Percentiles rank a stretch among this genome's conserved stretches.
Evolutionary conservation across 1,139 yeast species (phyloP).

Genomic region (Scheffersomyces stambukii): DNA sequence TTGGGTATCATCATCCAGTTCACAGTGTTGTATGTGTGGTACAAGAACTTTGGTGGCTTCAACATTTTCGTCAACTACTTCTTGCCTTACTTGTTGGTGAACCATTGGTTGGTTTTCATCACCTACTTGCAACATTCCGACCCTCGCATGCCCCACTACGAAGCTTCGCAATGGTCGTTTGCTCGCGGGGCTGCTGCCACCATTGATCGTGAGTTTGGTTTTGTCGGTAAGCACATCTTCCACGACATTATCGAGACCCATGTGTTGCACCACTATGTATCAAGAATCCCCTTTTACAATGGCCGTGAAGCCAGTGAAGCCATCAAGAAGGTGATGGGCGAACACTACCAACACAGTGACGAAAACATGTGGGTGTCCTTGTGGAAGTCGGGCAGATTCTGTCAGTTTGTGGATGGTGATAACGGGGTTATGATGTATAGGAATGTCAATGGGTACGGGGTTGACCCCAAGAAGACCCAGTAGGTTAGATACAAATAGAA

Average conservation of each 20-base stretch:
- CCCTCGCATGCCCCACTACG: constrained; percentile 55
- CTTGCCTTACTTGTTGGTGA: constrained; percentile 53
- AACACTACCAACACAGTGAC: constrained; percentile 48
- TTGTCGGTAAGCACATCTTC: constrained; percentile 53
- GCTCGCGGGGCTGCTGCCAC: constrained; percentile 69
- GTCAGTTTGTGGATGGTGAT: constrained; percentile 60
- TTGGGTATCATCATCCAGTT: constrained; percentile 44
- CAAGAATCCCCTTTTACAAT: constrained; percentile 60
- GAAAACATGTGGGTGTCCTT: constrained; percentile 57
- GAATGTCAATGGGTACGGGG: constrained; percentile 50
- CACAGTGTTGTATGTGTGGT: constrained; percentile 46
- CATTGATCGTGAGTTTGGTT: constrained; percentile 60
- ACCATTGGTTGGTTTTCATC: constrained; percentile 63
- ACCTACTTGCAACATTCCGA: constrained; percentile 62
- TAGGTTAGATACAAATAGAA: constrained; percentile 3
- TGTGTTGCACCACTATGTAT: constrained; percentile 58
- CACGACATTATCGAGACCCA: constrained; percentile 65
- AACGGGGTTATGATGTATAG: constrained; percentile 60
- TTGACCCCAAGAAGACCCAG: constrained; percentile 27
- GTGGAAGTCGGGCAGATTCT: constrained; percentile 53
- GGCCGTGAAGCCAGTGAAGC: constrained; percentile 59
- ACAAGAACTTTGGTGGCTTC: constrained; percentile 43
- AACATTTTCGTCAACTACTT: constrained; percentile 49
- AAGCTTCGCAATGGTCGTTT: constrained; percentile 54
- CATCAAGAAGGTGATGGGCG: constrained; percentile 57